Evolutionary conservation across 2,329 filamentous ascomycete genomes (phyloP).

Genomic region (Blumeria graminis): DNA sequence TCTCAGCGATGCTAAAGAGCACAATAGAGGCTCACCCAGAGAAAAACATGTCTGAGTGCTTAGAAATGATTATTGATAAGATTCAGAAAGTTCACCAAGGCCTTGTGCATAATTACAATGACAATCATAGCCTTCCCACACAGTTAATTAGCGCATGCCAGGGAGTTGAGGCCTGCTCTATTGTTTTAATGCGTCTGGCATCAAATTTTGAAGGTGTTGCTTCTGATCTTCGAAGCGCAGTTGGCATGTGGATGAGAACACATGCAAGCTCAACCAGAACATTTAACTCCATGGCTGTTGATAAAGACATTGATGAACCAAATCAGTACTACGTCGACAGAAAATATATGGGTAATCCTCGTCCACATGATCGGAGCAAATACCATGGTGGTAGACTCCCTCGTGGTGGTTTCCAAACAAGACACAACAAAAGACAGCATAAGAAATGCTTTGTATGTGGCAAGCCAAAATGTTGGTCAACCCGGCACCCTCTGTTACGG

Average conservation of each 20-base stretch:
- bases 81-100: not conserved
- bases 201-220: not conserved
- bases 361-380: not conserved
- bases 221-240: not conserved
- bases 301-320: not conserved
- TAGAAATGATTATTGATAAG: not conserved
- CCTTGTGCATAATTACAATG: not conserved
- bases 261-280: not conserved
- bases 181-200: not conserved
- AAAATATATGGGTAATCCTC: not conserved
- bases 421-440: not conserved
- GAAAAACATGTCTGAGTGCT: not conserved
- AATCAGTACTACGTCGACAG: not conserved
- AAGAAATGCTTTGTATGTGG: not conserved
- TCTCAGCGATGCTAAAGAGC: not conserved
- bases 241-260: not conserved
- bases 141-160: not conserved
- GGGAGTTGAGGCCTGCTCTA: not conserved
- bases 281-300: not conserved
- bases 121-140: not conserved
- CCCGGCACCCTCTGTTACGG: not conserved
- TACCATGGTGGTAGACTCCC: not conserved
- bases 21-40: not conserved
- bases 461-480: not conserved
- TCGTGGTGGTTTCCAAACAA: not conserved